Percentiles rank a stretch among this genome's conserved stretches.
Evolutionary conservation across 306 rosid genomes (phyloP).

Genomic region (Malus sylvestris): DNA sequence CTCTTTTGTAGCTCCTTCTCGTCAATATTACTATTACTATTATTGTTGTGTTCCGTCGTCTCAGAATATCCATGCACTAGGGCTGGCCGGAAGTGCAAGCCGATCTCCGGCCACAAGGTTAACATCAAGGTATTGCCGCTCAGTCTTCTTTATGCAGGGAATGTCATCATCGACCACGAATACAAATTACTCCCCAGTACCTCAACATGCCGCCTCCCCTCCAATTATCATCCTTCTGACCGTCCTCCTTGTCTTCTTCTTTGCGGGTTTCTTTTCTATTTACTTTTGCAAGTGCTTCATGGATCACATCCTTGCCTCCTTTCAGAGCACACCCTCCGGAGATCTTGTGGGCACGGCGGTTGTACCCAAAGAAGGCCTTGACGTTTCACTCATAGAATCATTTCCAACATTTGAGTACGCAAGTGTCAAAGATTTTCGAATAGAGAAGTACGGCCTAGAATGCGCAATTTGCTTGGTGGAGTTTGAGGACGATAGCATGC

Average conservation of each 20-base stretch:
- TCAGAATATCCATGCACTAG: constrained; percentile 17
- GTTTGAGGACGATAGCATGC: constrained; percentile 49
- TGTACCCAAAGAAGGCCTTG: constrained; percentile 39
- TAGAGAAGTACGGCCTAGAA: constrained; percentile 35
- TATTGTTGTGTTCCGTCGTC: not conserved
- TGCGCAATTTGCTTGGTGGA: constrained; percentile 66
- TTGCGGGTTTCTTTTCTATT: constrained; percentile 37
- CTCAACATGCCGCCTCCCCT: not conserved
- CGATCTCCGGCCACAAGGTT: constrained; percentile 16
- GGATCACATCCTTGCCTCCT: constrained; percentile 11
- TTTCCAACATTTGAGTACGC: constrained; percentile 57
- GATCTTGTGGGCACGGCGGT: constrained; percentile 5
- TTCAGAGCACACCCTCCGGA: constrained; percentile 28
- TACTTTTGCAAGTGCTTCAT: constrained; percentile 43
- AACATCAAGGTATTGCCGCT: not conserved
- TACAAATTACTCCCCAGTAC: not conserved
- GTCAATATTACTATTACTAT: not conserved
- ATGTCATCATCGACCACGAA: constrained; percentile 23
- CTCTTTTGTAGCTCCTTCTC: not conserved
- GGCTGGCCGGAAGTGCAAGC: constrained; percentile 19
- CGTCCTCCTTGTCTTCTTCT: constrained; percentile 33
- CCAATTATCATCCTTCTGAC: constrained; percentile 37
- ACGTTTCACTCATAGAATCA: constrained; percentile 28
- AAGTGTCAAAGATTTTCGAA: constrained; percentile 41
- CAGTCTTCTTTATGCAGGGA: not conserved